phyloP scores from a whole-genome alignment of 1,284 basidiomycete genomes.

The Leccinum fuscescens region DNA sequence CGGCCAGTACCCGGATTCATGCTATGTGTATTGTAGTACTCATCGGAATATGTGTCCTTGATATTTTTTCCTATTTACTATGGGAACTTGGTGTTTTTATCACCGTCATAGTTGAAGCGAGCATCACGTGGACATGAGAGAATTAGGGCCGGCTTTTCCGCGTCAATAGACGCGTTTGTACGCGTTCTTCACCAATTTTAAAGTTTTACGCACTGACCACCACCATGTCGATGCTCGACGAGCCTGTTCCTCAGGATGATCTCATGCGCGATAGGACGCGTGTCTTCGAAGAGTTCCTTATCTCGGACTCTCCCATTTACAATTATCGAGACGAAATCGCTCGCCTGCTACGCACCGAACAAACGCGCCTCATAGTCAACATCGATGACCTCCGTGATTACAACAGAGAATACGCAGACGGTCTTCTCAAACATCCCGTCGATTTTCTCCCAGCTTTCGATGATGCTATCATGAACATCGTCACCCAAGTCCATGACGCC shows the following conservation, averaged over 20 bases:
- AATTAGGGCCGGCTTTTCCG: slow-evolving; percentile 30
- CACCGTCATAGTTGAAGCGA: not conserved
- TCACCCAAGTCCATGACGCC: slow-evolving; percentile 74
- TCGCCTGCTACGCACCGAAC: slow-evolving; percentile 81
- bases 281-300: slow-evolving; percentile 86
- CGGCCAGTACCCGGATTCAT: slow-evolving; percentile 4
- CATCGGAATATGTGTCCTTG: slow-evolving; percentile 6
- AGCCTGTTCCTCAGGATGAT: slow-evolving; percentile 64
- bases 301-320: slow-evolving; percentile 70
- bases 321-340: slow-evolving; percentile 89
- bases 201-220: slow-evolving; percentile 4
- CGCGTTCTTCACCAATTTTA: slow-evolving; percentile 19
- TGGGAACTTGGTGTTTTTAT: not conserved
- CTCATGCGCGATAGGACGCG: slow-evolving; percentile 73
- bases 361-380: slow-evolving; percentile 92
- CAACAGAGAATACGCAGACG: slow-evolving; percentile 78
- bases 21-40: slow-evolving; percentile 11
- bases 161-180: slow-evolving; percentile 21
- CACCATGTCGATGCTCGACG: slow-evolving; percentile 64
- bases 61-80: not conserved
- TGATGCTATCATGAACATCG: slow-evolving; percentile 74
- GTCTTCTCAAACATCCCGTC: slow-evolving; percentile 85
- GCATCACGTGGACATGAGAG: slow-evolving; percentile 5
- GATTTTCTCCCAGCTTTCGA: slow-evolving; percentile 94
- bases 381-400: slow-evolving; percentile 96